Evolutionary conservation across 495 filamentous ascomycete genomes (phyloP).

Genomic region (Hypoxylon perforatum): DNA sequence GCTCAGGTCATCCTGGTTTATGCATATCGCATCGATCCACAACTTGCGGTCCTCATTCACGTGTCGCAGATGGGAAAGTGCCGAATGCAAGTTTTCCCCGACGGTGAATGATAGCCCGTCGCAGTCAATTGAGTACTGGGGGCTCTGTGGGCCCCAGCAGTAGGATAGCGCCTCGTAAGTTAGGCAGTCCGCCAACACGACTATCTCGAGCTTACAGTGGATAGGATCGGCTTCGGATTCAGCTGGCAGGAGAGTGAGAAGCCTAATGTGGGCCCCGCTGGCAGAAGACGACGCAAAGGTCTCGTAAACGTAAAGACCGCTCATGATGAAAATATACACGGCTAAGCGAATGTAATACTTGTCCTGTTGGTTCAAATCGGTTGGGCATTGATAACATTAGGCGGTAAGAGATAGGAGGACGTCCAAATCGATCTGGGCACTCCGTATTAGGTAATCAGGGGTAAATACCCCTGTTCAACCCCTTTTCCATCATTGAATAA

Average conservation of each 20-base stretch:
- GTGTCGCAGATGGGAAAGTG: neutral
- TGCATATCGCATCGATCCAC: neutral
- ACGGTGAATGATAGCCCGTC: neutral
- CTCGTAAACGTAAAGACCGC: neutral
- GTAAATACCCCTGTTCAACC: too few relatives aligned
- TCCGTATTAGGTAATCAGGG: too few relatives aligned
- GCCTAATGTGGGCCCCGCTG: neutral
- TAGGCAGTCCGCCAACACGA: neutral
- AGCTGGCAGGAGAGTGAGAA: neutral
- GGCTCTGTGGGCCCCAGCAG: neutral
- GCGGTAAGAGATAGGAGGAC: too few relatives aligned
- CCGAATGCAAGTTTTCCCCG: neutral
- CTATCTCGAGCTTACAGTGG: neutral
- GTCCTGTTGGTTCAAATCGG: too few relatives aligned
- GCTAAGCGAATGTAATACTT: too few relatives aligned
- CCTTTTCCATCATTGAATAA: too few relatives aligned
- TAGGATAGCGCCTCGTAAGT: neutral
- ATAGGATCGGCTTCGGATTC: neutral
- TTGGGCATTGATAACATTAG: too few relatives aligned
- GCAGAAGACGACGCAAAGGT: neutral
- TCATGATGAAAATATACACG: neutral
- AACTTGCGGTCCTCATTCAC: neutral
- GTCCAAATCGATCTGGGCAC: too few relatives aligned
- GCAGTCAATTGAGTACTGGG: neutral
- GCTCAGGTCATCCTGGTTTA: neutral